These are phyloP conservation scores for Kodamaea fukazawae DNA, from an alignment of 805 yeast species.

Conservation along the genomic window DNA sequence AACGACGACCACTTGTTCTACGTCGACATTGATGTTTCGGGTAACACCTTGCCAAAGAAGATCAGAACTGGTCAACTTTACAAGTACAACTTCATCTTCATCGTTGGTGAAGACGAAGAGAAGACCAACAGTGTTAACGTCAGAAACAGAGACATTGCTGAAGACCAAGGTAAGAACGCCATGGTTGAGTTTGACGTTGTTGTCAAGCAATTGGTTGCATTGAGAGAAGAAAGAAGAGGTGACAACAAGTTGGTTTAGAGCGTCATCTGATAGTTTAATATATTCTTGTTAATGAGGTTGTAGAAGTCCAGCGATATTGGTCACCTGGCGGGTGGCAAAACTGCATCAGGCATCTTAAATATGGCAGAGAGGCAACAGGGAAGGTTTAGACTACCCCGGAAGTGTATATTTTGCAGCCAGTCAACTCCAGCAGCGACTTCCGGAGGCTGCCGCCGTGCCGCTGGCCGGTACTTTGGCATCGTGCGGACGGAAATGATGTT, in stretches of 20 bases:
- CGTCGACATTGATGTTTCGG: conserved; percentile 89
- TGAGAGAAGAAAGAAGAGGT: conserved; percentile 71
- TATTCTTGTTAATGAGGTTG: neutral
- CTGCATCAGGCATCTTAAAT: too few species aligned
- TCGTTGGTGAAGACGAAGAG: conserved; percentile 96
- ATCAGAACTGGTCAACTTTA: conserved; percentile 93
- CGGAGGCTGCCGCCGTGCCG: too few species aligned
- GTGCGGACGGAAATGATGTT: too few species aligned
- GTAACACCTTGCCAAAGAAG: conserved; percentile 97
- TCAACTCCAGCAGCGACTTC: too few species aligned
- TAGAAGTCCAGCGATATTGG: too few species aligned
- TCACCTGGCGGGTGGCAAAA: too few species aligned
- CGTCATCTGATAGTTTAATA: neutral
- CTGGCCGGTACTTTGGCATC: too few species aligned
- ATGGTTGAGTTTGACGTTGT: conserved; percentile 73
- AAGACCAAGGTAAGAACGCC: conserved; percentile 89
- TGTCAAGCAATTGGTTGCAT: conserved; percentile 59
- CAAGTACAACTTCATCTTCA: conserved; percentile 92
- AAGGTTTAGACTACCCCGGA: too few species aligned
- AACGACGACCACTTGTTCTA: conserved; percentile 71
- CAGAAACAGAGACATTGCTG: conserved; percentile 93
- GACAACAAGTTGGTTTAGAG: conserved; percentile 48
- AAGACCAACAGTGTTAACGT: conserved; percentile 78
- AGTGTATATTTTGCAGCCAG: too few species aligned
- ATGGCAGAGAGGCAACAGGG: too few species aligned